These are phyloP conservation scores for barrel medic (Medicago truncatula) DNA, from an alignment of 306 rosid genomes.

Conservation along the genomic window MtrunA17r5.0-ANR NC_053043.1:30029001-30029500, in stretches of 20 bases:
- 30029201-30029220: background rate
- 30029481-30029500: no score
- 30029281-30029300: background rate
- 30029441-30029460: no score
- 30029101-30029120: background rate
- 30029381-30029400: background rate
- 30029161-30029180: background rate
- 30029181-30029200: background rate
- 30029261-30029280: background rate
- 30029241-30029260: background rate
- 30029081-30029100: background rate
- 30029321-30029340: slow-evolving; percentile 28
- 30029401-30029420: background rate
- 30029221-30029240: background rate
- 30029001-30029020: slow-evolving; percentile 25
- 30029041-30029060: slow-evolving; percentile 18
- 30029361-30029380: slow-evolving; percentile 35
- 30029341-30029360: background rate
- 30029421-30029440: background rate
- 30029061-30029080: slow-evolving; percentile 1
- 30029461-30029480: no score
- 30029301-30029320: slow-evolving; percentile 7
- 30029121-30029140: background rate
- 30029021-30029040: slow-evolving; percentile 2
- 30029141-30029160: background rate